Percentiles rank a stretch among this genome's conserved stretches.
Evolutionary conservation across 2,329 filamentous ascomycete genomes (phyloP).

Genomic region (Sclerotinia trifoliorum): DNA sequence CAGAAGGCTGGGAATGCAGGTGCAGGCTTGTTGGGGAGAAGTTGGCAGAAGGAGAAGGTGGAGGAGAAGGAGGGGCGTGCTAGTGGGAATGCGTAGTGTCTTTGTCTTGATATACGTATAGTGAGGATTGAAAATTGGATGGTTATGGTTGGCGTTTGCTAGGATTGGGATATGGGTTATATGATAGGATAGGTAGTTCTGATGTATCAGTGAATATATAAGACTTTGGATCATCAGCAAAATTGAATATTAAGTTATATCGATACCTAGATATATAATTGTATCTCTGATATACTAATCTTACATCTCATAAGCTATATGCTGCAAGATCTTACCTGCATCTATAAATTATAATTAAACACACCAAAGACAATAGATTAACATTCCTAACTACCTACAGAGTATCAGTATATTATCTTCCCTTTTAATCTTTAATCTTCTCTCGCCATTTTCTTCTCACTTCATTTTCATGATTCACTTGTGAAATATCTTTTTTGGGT

Average conservation of each 20-base stretch:
- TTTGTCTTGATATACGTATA: not conserved
- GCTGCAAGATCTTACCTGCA: too few relatives aligned
- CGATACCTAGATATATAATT: too few relatives aligned
- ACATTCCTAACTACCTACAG: too few relatives aligned
- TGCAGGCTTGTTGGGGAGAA: conserved; percentile 10
- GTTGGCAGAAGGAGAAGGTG: conserved; percentile 16
- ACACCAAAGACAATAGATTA: too few relatives aligned
- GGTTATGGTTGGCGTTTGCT: not conserved
- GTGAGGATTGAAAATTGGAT: not conserved
- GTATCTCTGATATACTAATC: too few relatives aligned
- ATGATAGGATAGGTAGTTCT: not conserved
- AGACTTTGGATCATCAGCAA: not conserved
- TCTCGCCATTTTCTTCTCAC: too few relatives aligned
- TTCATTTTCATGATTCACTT: too few relatives aligned
- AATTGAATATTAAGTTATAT: not conserved
- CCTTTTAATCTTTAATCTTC: too few relatives aligned
- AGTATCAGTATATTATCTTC: too few relatives aligned
- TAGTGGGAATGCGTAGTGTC: not conserved
- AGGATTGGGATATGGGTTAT: not conserved
- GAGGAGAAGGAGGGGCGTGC: not conserved
- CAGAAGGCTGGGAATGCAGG: conserved; percentile 7
- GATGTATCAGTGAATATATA: not conserved
- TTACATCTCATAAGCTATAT: too few relatives aligned
- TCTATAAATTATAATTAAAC: too few relatives aligned
- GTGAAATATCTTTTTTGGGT: too few relatives aligned